These are phyloP conservation scores for Dendrobium chrysotoxum DNA, from an alignment of 106 monocot genomes.

Conservation along the genomic window DNA sequence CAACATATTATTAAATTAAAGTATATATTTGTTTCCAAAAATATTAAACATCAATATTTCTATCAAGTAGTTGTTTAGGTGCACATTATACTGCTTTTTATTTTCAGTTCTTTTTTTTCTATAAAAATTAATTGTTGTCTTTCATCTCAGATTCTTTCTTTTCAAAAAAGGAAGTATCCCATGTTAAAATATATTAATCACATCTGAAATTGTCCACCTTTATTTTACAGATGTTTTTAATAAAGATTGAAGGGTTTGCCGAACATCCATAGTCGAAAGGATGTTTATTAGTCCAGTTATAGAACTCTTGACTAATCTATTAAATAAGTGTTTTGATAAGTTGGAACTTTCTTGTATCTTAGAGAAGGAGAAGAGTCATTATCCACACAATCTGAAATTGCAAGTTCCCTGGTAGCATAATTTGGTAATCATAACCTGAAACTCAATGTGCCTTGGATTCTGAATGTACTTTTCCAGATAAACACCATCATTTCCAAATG, in stretches of 20 bases:
- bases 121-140: neutral
- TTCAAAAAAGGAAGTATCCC: neutral
- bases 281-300: neutral
- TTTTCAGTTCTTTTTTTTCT: neutral
- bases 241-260: neutral
- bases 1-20: neutral
- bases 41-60: neutral
- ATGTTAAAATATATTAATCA: neutral
- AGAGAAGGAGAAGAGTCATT: neutral
- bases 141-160: neutral
- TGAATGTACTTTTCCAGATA: slow-evolving; percentile 88
- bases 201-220: too few species aligned
- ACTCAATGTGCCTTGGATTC: slow-evolving; percentile 94
- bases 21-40: slow-evolving; percentile 1
- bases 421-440: slow-evolving; percentile 43
- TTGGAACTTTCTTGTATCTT: neutral
- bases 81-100: neutral
- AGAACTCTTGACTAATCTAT: neutral
- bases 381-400: neutral
- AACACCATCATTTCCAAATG: slow-evolving; percentile 98
- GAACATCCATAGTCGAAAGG: neutral
- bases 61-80: neutral
- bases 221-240: neutral
- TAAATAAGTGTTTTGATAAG: neutral
- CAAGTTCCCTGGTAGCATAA: neutral